Percentiles rank a stretch among this genome's conserved stretches.
Evolutionary conservation across 1,284 basidiomycete genomes (phyloP).

Genomic region (Ceratobasidium sp.): DNA sequence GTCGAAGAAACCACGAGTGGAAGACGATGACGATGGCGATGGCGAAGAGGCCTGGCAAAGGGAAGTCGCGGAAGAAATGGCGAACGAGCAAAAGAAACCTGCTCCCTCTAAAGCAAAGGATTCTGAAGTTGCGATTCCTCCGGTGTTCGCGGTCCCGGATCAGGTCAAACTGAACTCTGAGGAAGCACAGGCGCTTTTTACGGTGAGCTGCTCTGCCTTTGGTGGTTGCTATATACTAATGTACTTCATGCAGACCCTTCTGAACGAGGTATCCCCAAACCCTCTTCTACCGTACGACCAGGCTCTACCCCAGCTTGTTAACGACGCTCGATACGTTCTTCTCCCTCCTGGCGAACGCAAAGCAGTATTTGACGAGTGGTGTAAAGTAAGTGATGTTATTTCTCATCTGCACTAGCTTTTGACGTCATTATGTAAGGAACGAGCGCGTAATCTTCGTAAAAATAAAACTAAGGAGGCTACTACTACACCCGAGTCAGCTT

Average conservation of each 20-base stretch:
- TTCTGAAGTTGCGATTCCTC: conserved; percentile 55
- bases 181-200: conserved; percentile 93
- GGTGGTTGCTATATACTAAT: background rate
- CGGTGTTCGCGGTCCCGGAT: conserved; percentile 74
- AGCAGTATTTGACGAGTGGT: conserved; percentile 96
- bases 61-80: conserved; percentile 73
- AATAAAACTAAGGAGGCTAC: conserved; percentile 49
- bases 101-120: conserved; percentile 57
- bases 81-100: conserved; percentile 74
- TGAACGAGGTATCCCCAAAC: conserved; percentile 91
- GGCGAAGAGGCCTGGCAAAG: conserved; percentile 68
- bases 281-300: conserved; percentile 96
- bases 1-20: conserved; percentile 51
- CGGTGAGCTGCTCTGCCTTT: conserved; percentile 67
- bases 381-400: conserved; percentile 80
- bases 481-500: conserved; percentile 66
- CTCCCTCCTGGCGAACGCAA: conserved; percentile 85
- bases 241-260: conserved; percentile 72
- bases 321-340: conserved; percentile 90
- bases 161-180: conserved; percentile 87
- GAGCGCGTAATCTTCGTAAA: conserved; percentile 32
- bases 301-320: conserved; percentile 92
- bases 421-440: conserved; percentile 6
- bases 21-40: conserved; percentile 54
- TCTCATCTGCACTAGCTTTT: conserved; percentile 60